These are phyloP conservation scores for Aspergillus sojae DNA, from an alignment of 2,329 filamentous ascomycete genomes.

Conservation along the genomic window DNA sequence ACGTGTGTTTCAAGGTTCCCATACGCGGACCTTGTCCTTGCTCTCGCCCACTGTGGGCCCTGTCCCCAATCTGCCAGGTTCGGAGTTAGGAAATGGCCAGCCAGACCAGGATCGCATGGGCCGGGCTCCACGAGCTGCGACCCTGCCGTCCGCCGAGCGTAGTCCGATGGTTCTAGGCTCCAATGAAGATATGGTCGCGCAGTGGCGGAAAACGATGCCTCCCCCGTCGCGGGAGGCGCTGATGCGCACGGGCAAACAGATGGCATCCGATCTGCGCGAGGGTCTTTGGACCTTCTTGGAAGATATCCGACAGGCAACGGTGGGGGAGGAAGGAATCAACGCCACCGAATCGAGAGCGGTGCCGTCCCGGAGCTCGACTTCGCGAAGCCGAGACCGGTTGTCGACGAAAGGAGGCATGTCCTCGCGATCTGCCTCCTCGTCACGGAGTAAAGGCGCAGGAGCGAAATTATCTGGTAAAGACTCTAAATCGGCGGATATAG, in stretches of 20 bases:
- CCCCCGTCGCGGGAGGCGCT: constrained; percentile 54
- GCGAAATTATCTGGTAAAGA: constrained; percentile 44
- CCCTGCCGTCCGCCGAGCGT: constrained; percentile 45
- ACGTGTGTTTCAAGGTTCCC: constrained; percentile 69
- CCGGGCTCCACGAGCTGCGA: constrained; percentile 43
- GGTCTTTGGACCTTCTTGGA: constrained; percentile 94
- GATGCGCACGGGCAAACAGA: constrained; percentile 67
- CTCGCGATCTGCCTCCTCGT: constrained; percentile 36
- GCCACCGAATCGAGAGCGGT: constrained; percentile 50
- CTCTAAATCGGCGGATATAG: constrained; percentile 45
- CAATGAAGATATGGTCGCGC: constrained; percentile 40
- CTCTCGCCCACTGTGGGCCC: constrained; percentile 62
- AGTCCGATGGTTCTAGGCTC: constrained; percentile 24
- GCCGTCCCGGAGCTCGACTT: constrained; percentile 32
- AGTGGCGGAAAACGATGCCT: constrained; percentile 47
- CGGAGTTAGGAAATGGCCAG: constrained; percentile 18
- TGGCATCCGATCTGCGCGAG: constrained; percentile 85
- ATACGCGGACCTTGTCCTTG: constrained; percentile 73
- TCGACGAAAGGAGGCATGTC: constrained; percentile 28
- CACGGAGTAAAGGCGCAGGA: constrained; percentile 32
- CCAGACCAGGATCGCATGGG: constrained; percentile 33
- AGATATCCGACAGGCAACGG: constrained; percentile 90
- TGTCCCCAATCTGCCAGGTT: constrained; percentile 21
- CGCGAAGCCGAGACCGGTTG: constrained; percentile 37
- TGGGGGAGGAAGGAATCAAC: constrained; percentile 84